Percentiles rank a stretch among this genome's conserved stretches.
These are phyloP conservation scores for Glaciozyma antarctica DNA, from an alignment of 768 basidiomycete genomes.

Conservation along the genomic window DNA sequence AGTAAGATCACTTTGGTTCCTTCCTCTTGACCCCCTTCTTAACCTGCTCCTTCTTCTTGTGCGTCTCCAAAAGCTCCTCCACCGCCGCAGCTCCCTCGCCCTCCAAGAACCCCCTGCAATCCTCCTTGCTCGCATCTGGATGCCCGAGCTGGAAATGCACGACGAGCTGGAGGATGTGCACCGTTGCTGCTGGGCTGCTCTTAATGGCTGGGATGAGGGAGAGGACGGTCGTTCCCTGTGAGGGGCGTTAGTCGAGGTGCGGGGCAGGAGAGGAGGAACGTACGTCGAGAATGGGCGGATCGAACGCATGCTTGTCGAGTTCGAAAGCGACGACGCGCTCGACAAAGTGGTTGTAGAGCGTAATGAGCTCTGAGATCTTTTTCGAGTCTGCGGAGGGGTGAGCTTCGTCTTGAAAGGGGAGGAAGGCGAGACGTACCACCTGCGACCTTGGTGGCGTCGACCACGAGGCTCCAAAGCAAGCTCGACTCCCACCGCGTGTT, in stretches of 20 bases:
- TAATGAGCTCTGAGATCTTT: constrained; percentile 47
- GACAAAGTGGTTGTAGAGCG: constrained; percentile 59
- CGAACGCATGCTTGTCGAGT: constrained; percentile 53
- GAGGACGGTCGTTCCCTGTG: no score
- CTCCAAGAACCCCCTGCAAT: not conserved
- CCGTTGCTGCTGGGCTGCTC: not conserved
- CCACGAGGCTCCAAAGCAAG: constrained; percentile 23
- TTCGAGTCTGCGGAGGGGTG: constrained; percentile 32
- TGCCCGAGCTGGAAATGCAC: not conserved
- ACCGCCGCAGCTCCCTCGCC: not conserved
- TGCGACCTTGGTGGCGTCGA: constrained; percentile 41
- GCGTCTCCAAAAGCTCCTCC: not conserved
- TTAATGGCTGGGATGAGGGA: not conserved
- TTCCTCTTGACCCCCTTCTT: no score
- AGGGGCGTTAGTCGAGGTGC: no score
- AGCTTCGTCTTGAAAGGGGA: constrained; percentile 45
- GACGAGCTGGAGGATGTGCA: not conserved
- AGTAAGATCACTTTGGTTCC: no score
- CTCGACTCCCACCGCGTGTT: constrained; percentile 24
- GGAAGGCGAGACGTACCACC: constrained; percentile 15
- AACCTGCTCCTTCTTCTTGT: not conserved
- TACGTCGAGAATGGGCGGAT: not conserved
- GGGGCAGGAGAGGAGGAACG: not conserved
- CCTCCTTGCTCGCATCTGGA: not conserved
- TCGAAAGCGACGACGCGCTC: constrained; percentile 53